phyloP scores from a whole-genome alignment of 2,329 filamentous ascomycete species.

The Ophiostoma quercus region DNA sequence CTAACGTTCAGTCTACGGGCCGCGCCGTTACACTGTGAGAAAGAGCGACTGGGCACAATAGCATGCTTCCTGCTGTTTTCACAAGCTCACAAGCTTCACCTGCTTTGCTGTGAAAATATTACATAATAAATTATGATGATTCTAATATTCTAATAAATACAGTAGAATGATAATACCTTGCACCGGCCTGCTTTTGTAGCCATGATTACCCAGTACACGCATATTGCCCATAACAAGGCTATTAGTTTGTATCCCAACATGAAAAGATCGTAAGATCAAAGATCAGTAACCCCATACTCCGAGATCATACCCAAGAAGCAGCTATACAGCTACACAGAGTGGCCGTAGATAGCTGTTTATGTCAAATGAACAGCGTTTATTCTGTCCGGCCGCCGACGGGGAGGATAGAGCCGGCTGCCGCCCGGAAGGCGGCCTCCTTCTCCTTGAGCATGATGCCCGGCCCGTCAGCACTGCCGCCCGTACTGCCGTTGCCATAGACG shows the following conservation, averaged over 20 bases:
- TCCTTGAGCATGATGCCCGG: constrained; percentile 24
- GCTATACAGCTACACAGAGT: neutral
- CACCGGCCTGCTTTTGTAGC: constrained; percentile 1
- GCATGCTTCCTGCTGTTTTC: neutral
- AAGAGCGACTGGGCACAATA: neutral
- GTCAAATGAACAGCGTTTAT: neutral
- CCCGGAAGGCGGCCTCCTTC: constrained; percentile 22
- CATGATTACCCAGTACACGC: neutral
- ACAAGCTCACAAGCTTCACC: neutral
- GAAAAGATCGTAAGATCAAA: neutral
- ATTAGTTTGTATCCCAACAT: neutral
- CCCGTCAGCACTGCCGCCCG: neutral
- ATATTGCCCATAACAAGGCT: neutral
- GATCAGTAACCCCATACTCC: neutral
- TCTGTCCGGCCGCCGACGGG: constrained; percentile 11
- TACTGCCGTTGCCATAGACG: constrained; percentile 56
- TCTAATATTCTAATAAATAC: neutral
- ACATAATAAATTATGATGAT: neutral
- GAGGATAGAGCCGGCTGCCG: constrained; percentile 18
- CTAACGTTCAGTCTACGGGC: constrained; percentile 13
- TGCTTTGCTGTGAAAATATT: neutral
- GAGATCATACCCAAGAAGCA: neutral
- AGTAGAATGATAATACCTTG: neutral
- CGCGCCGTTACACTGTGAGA: constrained; percentile 13
- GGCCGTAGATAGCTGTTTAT: neutral